Conservation (phyloP, 2,329 filamentous ascomycete species). For the Cercospora zeae-maydis region DNA sequence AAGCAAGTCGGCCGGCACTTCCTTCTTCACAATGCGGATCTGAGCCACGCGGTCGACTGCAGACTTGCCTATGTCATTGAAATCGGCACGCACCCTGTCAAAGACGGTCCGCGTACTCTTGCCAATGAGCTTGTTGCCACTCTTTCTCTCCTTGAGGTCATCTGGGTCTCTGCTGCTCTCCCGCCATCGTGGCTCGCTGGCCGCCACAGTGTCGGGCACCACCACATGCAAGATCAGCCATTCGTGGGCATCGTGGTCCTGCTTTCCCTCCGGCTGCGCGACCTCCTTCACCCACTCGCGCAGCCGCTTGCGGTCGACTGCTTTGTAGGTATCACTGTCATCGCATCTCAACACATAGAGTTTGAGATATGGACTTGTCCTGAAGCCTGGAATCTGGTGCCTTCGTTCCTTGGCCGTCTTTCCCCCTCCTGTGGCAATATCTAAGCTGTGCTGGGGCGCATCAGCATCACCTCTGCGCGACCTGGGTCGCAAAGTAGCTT, state of each 20-base stretch:
- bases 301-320: conserved; percentile 69
- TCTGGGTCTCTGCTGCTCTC: conserved; percentile 49
- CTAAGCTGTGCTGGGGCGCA: conserved; percentile 38
- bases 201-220: conserved; percentile 76
- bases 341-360: conserved; percentile 86
- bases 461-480: conserved; percentile 23
- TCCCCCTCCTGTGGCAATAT: conserved; percentile 40
- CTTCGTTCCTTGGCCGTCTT: conserved; percentile 56
- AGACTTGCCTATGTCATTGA: conserved; percentile 73
- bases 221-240: conserved; percentile 94
- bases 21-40: conserved; percentile 63
- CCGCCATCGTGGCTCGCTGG: conserved; percentile 68
- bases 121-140: conserved; percentile 71
- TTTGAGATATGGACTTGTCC: conserved; percentile 91
- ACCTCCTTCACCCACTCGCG: conserved; percentile 88
- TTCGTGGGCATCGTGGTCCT: conserved; percentile 93
- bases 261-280: conserved; percentile 61
- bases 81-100: conserved; percentile 86
- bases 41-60: conserved; percentile 77
- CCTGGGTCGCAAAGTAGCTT: conserved; percentile 24
- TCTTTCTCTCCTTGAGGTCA: conserved; percentile 61
- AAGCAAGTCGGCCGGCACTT: conserved; percentile 45
- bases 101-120: conserved; percentile 75
- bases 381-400: conserved; percentile 91
- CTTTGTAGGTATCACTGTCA: conserved; percentile 92